Conservation (phyloP, 768 basidiomycete genomes). For the Sistotremastrum niveocremeum region DNA sequence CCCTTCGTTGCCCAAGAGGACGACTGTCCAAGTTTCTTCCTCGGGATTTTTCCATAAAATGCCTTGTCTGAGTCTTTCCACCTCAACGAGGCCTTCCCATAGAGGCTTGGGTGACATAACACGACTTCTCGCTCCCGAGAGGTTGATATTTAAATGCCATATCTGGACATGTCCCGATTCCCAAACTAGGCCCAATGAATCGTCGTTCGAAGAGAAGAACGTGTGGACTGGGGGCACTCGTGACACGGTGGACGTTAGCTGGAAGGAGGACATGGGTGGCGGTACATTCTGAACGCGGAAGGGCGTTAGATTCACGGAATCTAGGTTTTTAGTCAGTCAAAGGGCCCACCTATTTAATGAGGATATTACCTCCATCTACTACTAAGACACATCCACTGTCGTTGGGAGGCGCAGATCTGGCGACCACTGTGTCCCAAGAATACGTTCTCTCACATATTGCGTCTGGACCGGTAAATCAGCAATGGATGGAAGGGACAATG, state of each 20-base stretch:
- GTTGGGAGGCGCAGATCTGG: constrained; percentile 41
- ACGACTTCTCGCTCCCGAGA: constrained; percentile 42
- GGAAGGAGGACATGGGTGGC: constrained; percentile 87
- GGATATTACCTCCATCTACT: constrained; percentile 71
- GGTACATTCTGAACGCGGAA: constrained; percentile 91
- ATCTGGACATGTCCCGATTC: constrained; percentile 53
- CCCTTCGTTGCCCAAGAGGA: too few species aligned
- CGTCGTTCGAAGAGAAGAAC: constrained; percentile 41
- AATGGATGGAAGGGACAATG: constrained; percentile 11
- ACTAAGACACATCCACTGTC: constrained; percentile 84
- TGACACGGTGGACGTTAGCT: constrained; percentile 20
- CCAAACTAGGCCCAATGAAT: constrained; percentile 56
- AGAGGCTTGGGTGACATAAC: constrained; percentile 44
- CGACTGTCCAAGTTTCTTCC: constrained; percentile 20
- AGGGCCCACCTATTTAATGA: constrained; percentile 14
- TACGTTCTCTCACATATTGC: constrained; percentile 48
- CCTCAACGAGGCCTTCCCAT: constrained; percentile 8
- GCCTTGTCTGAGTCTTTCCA: not conserved
- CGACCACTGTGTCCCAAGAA: constrained; percentile 66
- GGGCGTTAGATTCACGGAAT: constrained; percentile 45
- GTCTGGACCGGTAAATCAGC: constrained; percentile 19
- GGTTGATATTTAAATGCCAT: constrained; percentile 54
- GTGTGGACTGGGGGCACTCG: constrained; percentile 43
- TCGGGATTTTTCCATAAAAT: constrained; percentile 30
- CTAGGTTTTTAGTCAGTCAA: too few species aligned